Base-by-base conservation (phyloP, 805 yeast species). In the Saturnispora kantuleensis region DNA sequence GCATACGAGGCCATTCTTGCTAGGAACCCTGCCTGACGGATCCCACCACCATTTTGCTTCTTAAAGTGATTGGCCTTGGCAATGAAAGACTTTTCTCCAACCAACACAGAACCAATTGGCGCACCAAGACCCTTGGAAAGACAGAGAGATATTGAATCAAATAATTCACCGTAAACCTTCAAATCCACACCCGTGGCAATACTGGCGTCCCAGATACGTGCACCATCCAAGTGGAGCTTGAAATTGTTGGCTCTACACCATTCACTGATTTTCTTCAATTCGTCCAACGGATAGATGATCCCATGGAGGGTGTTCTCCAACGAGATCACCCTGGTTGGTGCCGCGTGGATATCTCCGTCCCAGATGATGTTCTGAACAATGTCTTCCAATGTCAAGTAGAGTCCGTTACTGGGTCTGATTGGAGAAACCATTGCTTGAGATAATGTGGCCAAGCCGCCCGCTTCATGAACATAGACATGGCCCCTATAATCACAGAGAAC, bases 381-480 rank as follows among this genome's bases (percentile, higher is more conserved):
- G 56, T 89, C 97, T 50, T 85, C 93, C 46, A 87, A 59, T 3
- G 96, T 88, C 56, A 89, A 54, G 57, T 86, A 77, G 44, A 70
- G 54, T 8, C 89, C 93, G 57, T 88, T 88, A 12, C 71, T 55
- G 1, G 97, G 97, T 21, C 61, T 68, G 7, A 88, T 86, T 1
- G 97, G 86, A 6, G 76, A 74, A 2, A 87, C 95, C 94, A 89
- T 84, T 3, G 96, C 95, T 64, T 84, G 95, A 10, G 95, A 84
- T 49, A 90, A 69, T 42, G 86, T 77, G 5, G 96, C 94, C 44
- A 90, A 64, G 3, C 97, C 97, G 30, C 90, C 96, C 13, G 96
- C 96, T 65, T 89, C 97, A 53, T 79, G 79, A 29, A 78, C 68
- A 62, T 74, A 89, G 30, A 89, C 80, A 57, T 89, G 97, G 10